Evolutionary conservation across 345 rosid species (phyloP).

Genomic region (Pelargonium nanum): DNA sequence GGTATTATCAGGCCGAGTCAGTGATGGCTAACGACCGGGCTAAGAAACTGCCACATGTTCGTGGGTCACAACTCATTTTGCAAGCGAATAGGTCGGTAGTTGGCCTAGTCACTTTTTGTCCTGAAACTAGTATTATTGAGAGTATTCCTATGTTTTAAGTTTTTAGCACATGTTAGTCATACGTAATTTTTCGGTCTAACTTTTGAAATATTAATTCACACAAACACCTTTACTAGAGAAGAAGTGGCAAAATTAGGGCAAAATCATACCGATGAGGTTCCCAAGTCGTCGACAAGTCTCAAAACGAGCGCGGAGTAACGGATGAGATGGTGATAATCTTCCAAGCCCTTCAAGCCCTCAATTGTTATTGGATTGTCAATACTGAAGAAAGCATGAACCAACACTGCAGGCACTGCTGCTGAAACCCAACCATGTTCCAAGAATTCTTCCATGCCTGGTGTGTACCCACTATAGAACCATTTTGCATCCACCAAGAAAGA

Average conservation of each 20-base stretch:
- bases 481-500: constrained; percentile 33
- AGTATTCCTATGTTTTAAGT: too few relatives aligned
- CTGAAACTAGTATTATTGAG: too few relatives aligned
- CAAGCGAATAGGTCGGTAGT: too few relatives aligned
- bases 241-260: not conserved
- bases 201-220: too few relatives aligned
- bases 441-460: constrained; percentile 33
- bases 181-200: too few relatives aligned
- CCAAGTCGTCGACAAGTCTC: constrained; percentile 32
- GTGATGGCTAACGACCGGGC: too few relatives aligned
- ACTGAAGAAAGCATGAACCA: constrained; percentile 21
- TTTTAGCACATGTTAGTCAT: too few relatives aligned
- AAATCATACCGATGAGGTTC: constrained; percentile 29
- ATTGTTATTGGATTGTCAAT: not conserved
- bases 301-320: constrained; percentile 26
- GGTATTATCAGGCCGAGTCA: too few relatives aligned
- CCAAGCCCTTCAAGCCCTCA: constrained; percentile 14
- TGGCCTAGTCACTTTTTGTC: too few relatives aligned
- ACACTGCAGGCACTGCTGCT: constrained; percentile 17
- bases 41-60: too few relatives aligned
- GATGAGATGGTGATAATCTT: constrained; percentile 19
- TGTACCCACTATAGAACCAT: constrained; percentile 15
- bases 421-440: constrained; percentile 30
- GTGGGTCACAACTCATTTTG: too few relatives aligned
- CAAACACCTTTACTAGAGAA: not conserved